Conservation (phyloP, 805 yeast genomes). For the Saturnispora gosingensis region DNA sequence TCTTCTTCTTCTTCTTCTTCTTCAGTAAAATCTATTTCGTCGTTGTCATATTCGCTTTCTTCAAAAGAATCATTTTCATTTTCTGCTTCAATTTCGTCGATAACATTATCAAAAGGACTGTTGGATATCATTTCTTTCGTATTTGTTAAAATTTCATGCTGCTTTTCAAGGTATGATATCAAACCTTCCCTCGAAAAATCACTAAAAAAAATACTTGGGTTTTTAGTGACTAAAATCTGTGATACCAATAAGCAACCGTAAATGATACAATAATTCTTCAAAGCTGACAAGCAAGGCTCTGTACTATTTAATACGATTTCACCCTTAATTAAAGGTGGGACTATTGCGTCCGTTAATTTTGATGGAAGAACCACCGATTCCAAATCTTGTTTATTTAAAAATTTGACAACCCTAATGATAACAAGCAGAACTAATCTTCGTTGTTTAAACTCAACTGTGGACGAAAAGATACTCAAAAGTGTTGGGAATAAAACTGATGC, state of each 20-base stretch:
- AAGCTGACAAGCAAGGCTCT: not conserved
- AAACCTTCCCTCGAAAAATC: constrained; percentile 67
- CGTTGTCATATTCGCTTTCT: constrained; percentile 16
- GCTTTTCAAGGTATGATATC: constrained; percentile 37
- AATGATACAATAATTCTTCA: constrained; percentile 24
- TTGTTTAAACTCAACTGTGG: constrained; percentile 59
- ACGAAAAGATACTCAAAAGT: constrained; percentile 55
- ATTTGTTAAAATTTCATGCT: constrained; percentile 20
- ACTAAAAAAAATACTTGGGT: constrained; percentile 35
- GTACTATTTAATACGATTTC: constrained; percentile 15
- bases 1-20: constrained; percentile 17
- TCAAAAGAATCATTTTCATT: constrained; percentile 15
- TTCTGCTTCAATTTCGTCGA: constrained; percentile 11
- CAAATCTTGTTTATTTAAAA: constrained; percentile 28
- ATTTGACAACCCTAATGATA: constrained; percentile 41
- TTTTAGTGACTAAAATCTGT: constrained; percentile 33
- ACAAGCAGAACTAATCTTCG: constrained; percentile 49
- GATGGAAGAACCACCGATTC: constrained; percentile 26
- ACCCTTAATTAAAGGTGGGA: constrained; percentile 53
- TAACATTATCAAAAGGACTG: not conserved
- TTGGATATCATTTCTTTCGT: not conserved
- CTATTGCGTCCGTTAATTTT: constrained; percentile 40
- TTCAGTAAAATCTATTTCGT: constrained; percentile 15
- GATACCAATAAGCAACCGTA: constrained; percentile 45
- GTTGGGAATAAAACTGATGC: constrained; percentile 40